These are phyloP conservation scores for Backusella liffmaniae DNA, from an alignment of 192 early-diverging fungal species.

Conservation along the genomic window DNA sequence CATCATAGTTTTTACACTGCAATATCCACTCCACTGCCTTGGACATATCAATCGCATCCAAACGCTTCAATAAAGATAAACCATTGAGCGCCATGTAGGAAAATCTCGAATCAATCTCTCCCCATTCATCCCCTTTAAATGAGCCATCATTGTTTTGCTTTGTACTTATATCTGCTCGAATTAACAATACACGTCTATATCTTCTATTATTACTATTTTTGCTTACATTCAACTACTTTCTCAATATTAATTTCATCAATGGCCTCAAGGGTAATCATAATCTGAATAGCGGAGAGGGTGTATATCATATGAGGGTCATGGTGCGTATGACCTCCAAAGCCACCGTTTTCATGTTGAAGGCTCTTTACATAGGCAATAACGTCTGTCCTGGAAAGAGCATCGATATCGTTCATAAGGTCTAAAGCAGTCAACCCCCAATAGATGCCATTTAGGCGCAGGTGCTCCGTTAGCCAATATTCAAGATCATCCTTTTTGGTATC, in stretches of 20 bases:
- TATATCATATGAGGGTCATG: conserved; percentile 93
- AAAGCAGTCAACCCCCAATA: conserved; percentile 94
- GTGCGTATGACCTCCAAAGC: conserved; percentile 83
- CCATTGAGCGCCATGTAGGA: conserved; percentile 81
- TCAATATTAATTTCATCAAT: conserved; percentile 71
- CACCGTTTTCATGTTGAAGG: conserved; percentile 85
- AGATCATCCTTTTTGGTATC: conserved; percentile 79
- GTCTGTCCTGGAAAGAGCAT: conserved; percentile 66
- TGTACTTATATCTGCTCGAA: conserved; percentile 54
- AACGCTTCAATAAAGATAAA: conserved; percentile 70
- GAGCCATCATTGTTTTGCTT: conserved; percentile 69
- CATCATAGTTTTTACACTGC: conserved; percentile 91
- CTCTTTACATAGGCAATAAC: conserved; percentile 78
- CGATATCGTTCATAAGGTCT: conserved; percentile 61
- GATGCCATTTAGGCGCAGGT: conserved; percentile 86
- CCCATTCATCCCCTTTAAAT: conserved; percentile 91
- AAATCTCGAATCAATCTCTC: conserved; percentile 94
- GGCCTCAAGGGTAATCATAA: conserved; percentile 79
- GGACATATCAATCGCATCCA: conserved; percentile 63
- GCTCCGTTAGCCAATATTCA: conserved; percentile 94
- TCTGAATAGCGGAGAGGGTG: conserved; percentile 90
- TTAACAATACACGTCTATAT: background rate
- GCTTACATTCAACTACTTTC: conserved; percentile 68
- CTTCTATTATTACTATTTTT: background rate
- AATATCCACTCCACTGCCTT: conserved; percentile 72